These are phyloP conservation scores for Collariella sp. DNA, from an alignment of 495 filamentous ascomycete genomes.

Conservation along the genomic window DNA sequence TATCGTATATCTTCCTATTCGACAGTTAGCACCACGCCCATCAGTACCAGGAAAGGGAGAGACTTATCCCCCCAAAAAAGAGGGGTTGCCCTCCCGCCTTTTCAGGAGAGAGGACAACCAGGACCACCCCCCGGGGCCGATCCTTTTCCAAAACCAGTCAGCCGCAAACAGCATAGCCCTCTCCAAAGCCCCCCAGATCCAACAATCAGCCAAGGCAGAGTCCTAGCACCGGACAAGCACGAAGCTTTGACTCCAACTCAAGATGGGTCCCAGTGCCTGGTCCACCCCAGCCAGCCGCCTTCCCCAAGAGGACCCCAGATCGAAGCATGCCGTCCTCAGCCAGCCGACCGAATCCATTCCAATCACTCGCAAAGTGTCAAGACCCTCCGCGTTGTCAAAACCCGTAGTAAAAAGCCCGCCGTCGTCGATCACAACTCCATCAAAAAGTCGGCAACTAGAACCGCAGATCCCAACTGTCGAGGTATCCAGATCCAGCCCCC, in stretches of 20 bases:
- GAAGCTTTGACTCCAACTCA: slow-evolving; percentile 91
- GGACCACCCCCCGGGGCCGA: slow-evolving; percentile 36
- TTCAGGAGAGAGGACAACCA: slow-evolving; percentile 35
- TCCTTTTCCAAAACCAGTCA: slow-evolving; percentile 23
- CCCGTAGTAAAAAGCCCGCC: slow-evolving; percentile 18
- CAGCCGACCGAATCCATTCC: slow-evolving; percentile 9
- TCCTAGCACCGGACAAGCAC: slow-evolving; percentile 63
- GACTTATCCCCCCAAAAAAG: slow-evolving; percentile 56
- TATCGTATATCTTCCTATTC: slow-evolving; percentile 2
- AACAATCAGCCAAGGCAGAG: slow-evolving; percentile 14
- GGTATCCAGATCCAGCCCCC: slow-evolving; percentile 30
- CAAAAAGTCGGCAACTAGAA: slow-evolving; percentile 33
- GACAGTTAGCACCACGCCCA: slow-evolving; percentile 18
- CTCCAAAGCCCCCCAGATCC: slow-evolving; percentile 13
- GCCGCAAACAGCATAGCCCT: slow-evolving; percentile 21
- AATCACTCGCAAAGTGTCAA: slow-evolving; percentile 12
- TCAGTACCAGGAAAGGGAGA: background rate
- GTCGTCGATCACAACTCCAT: slow-evolving; percentile 31
- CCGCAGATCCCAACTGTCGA: slow-evolving; percentile 28
- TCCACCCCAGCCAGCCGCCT: slow-evolving; percentile 4
- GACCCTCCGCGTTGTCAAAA: slow-evolving; percentile 5
- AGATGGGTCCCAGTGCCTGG: slow-evolving; percentile 68
- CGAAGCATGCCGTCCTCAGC: slow-evolving; percentile 14
- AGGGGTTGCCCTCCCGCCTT: slow-evolving; percentile 47
- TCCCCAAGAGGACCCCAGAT: slow-evolving; percentile 10